Base-by-base conservation (phyloP, 2,329 filamentous ascomycete species). In the Helotiales sp. region DNA sequence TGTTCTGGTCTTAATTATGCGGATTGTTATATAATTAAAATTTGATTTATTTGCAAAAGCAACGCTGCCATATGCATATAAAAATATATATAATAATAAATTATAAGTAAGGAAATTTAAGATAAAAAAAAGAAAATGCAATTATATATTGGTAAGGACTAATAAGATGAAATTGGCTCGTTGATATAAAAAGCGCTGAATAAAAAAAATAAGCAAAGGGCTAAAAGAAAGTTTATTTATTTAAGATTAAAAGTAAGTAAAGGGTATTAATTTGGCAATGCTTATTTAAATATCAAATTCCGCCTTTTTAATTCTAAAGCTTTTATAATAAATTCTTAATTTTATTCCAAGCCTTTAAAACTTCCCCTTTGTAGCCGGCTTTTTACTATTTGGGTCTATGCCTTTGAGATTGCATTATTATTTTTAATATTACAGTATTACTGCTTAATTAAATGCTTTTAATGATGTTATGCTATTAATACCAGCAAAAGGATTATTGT, bases 11-110 rank as follows among this genome's bases (percentile, higher is more conserved):
- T 54, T 34, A 28, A 22, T 11, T 52, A 28, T 52, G 26, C 49
- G 7, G 49, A 52, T 52, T 28, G 26, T 24, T 52, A 11, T 30
- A 52, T 22, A 30, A 8, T 52, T 52, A 22, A 24, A 52, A 52
- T 52, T 52, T 22, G 28, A 52, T 52, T 13, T 52, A 52, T 52
- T 52, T 52, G 3, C 49, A 52, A 52, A 52, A 52, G 49, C 7
- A 52, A 52, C 49, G 49, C 49, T 52, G 13, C 10, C 15, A 52
- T 52, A 52, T 15, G 26, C 11, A 52, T 30, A 13, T 52, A 24
- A 52, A 28, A 24, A 30, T 52, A 10, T 54, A 54, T 54, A 34
- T n/a, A n/a, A n/a, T n/a, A n/a, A 34, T 6, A 34, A 11, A 34
- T 11, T 6, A 11, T 34, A 34, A 50, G 47, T 22, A 50, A 50